Percentiles rank a stretch among this genome's conserved stretches.
These are phyloP conservation scores for Erysimum cheiranthoides DNA, from an alignment of 345 rosid species.

Conservation along the genomic window DNA sequence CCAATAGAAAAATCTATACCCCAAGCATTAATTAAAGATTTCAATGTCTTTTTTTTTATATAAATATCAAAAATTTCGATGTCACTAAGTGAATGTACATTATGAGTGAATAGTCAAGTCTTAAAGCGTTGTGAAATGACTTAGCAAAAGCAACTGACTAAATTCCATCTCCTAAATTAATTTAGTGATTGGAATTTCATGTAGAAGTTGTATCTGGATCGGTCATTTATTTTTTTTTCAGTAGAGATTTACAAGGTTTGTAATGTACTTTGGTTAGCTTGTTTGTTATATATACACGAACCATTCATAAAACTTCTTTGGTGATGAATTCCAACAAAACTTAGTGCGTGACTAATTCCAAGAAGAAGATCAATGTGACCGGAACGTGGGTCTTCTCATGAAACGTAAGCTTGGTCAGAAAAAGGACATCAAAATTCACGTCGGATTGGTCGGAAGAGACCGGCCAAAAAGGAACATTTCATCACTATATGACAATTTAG, in stretches of 20 bases:
- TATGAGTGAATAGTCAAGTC: too few relatives aligned
- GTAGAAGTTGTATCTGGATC: not conserved
- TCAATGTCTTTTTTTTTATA: too few relatives aligned
- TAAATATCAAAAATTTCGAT: not conserved
- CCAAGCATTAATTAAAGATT: too few relatives aligned
- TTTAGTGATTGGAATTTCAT: not conserved
- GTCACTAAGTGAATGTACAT: not conserved
- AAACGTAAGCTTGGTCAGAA: slow-evolving; percentile 31
- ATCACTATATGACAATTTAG: slow-evolving; percentile 34
- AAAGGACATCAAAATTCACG: slow-evolving; percentile 28
- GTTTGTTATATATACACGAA: not conserved
- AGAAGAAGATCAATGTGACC: slow-evolving; percentile 38
- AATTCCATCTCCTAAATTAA: not conserved
- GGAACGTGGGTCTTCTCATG: slow-evolving; percentile 42
- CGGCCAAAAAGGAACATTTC: slow-evolving; percentile 37
- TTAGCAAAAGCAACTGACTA: not conserved
- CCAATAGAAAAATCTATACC: too few relatives aligned
- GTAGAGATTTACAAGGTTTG: not conserved
- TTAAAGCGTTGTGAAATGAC: not conserved
- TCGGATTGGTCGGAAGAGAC: slow-evolving; percentile 44
- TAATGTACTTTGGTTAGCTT: not conserved
- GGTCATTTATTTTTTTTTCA: not conserved
- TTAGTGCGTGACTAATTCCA: slow-evolving; percentile 24
- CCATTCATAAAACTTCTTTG: not conserved
- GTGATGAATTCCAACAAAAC: slow-evolving; percentile 32